Evolutionary conservation across 1,284 basidiomycete genomes (phyloP).

Genomic region (Puccinia coronata): DNA sequence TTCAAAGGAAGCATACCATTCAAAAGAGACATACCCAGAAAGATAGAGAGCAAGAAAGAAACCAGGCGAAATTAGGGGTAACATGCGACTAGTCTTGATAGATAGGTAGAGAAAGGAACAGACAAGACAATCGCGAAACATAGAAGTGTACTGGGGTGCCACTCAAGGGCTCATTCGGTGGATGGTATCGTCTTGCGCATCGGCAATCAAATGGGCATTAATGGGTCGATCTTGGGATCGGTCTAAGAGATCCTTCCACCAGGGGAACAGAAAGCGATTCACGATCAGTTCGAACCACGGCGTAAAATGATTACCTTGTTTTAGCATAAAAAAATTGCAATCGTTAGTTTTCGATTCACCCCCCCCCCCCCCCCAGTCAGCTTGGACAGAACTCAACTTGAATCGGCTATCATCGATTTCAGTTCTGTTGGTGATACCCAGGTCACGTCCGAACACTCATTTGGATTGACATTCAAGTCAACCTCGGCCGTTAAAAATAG

Average conservation of each 20-base stretch:
- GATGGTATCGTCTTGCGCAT: constrained; percentile 25
- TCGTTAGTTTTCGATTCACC: not conserved
- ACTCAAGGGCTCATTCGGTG: constrained; percentile 35
- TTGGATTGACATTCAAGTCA: constrained; percentile 76
- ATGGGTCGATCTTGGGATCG: constrained; percentile 58
- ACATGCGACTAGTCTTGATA: too few species aligned
- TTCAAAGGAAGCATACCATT: too few species aligned
- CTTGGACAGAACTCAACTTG: constrained; percentile 62
- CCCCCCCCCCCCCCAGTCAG: not conserved
- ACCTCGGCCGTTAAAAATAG: constrained; percentile 90
- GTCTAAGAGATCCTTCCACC: constrained; percentile 88
- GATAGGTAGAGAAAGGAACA: too few species aligned
- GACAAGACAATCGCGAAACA: not conserved
- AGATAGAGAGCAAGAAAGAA: too few species aligned
- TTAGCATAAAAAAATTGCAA: not conserved
- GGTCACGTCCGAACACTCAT: constrained; percentile 87
- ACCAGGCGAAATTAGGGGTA: too few species aligned
- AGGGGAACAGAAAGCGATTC: constrained; percentile 92
- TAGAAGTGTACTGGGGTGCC: too few species aligned
- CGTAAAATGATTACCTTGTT: constrained; percentile 79
- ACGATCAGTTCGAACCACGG: constrained; percentile 99
- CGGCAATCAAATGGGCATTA: constrained; percentile 24
- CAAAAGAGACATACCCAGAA: too few species aligned
- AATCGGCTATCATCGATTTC: constrained; percentile 81
- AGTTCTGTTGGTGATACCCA: constrained; percentile 91